Base-by-base conservation (phyloP, 2,329 filamentous ascomycete species). In the Eutypella sp. region DNA sequence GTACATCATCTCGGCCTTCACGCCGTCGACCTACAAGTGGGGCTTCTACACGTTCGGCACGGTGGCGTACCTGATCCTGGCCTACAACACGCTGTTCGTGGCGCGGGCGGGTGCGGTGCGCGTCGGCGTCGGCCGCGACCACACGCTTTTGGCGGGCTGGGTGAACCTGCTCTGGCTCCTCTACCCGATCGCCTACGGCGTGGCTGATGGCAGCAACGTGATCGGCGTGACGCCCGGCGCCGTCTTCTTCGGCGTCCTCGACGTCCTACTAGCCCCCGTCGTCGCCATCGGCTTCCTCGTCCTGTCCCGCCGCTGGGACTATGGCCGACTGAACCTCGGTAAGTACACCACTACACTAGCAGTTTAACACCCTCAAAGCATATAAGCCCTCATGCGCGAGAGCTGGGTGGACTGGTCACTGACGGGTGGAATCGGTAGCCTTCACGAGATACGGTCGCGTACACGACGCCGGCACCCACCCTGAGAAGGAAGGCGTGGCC, bases 401-500 rank as follows among this genome's bases (percentile, higher is more conserved):
- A 16, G 31, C 16, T 13, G 15, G 31, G 6, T 15, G 15, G 11
- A 20, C 34, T 37, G 34, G n/a, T n/a, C n/a, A n/a, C n/a, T n/a
- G n/a, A n/a, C n/a, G n/a, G n/a, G n/a, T n/a, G n/a, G n/a, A 16
- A 16, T n/a, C 10, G 11, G 15, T 34, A 56, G 57, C 57, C 47
- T 79, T 80, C 52, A 79, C 75, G 19, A 75, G 78, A 58, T 76
- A 77, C 54, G 75, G 75, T 42, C 72, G 75, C 16, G 73, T 78
- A 19, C 55, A 59, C n/a, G 56, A 66, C 8, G 53, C 55, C 11
- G 69, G 69, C n/a, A 59, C 62, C 38, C 74, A 67, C 61, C 72
- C 72, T 40, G 74, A 76, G 62, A 76, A 77, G 65, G 18, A n/a
- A n/a, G n/a, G n/a, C n/a, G n/a, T n/a, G n/a, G n/a, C n/a, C n/a